Percentiles rank a stretch among this genome's conserved stretches.
Evolutionary conservation across 1,139 yeast genomes (phyloP).

Genomic region (Debaryomyces sp.): DNA sequence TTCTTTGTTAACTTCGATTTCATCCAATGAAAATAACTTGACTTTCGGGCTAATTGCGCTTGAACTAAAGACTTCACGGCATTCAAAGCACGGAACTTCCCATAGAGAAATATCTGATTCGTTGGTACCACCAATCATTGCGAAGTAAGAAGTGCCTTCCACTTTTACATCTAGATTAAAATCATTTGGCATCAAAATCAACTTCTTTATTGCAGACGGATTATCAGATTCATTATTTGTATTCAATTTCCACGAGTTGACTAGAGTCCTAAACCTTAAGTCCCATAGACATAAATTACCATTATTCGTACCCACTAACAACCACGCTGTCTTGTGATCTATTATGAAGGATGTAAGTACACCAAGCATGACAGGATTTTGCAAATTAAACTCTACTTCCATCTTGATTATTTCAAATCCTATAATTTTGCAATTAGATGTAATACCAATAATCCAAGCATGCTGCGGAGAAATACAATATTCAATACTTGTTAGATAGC

Average conservation of each 20-base stretch:
- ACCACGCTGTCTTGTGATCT: conserved; percentile 59
- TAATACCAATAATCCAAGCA: conserved; percentile 47
- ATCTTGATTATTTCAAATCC: conserved; percentile 64
- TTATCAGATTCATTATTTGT: conserved; percentile 18
- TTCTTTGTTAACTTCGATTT: conserved; percentile 28
- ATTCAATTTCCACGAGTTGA: conserved; percentile 64
- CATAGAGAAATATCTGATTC: conserved; percentile 67
- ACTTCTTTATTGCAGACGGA: conserved; percentile 43
- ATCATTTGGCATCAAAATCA: conserved; percentile 45
- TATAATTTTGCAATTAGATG: conserved; percentile 56
- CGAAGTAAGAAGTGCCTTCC: conserved; percentile 12
- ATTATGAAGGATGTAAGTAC: conserved; percentile 60
- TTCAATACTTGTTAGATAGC: conserved; percentile 47
- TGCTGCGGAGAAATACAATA: conserved; percentile 27
- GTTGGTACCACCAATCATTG: conserved; percentile 49
- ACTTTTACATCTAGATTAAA: conserved; percentile 14
- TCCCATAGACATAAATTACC: conserved; percentile 87
- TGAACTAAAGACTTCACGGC: conserved; percentile 56
- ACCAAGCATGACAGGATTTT: conserved; percentile 69
- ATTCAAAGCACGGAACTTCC: conserved; percentile 71
- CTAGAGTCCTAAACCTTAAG: conserved; percentile 60
- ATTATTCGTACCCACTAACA: conserved; percentile 70
- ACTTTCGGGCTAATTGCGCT: conserved; percentile 31
- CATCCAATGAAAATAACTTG: conserved; percentile 36
- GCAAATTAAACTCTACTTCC: conserved; percentile 45